Base-by-base conservation (phyloP, 768 basidiomycete species). In the Thelephora aurantiotincta region DNA sequence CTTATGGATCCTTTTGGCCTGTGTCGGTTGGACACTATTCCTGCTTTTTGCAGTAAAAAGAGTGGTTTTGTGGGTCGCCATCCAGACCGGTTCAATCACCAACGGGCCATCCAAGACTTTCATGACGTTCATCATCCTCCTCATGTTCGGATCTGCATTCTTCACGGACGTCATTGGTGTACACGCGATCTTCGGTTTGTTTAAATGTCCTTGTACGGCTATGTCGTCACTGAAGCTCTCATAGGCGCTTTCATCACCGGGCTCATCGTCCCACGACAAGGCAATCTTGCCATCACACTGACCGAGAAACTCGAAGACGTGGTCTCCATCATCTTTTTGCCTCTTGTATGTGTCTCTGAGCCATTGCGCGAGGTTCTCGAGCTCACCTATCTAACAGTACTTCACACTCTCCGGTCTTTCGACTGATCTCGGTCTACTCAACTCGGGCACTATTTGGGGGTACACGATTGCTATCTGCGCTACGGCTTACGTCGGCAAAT, bases 231-330 rank as follows among this genome's bases (percentile, higher is more conserved):
- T 16, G 14, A 16, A 41, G 16, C 38, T 7, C 11, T 41, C 38
- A 26, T n/a, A 82, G 80, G 80, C 44, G 89, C 87, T 0, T 94
- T 96, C 68, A 58, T 94, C 11, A 76, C 78, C 1, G 92, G 84
- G 1, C 60, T 86, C 41, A 74, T 83, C 48, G 81, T 97, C 6
- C 94, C 96, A 2, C 78, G 90, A 23, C 83, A 92, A 56, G 87
- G 88, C 2, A 84, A 84, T 2, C 78, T 99, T 33, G 78, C 84
- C 0, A 87, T 92, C 45, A 71, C 80, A 0, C 66, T 98, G n/a
- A 91, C 88, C 0, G 89, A 94, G 56, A 97, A 94, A 58, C 67
- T 98, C n/a, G 96, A 99, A 65, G 94, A 97, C 64, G 80, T 94
- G 74, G 86, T 93, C 2, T 66, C 86, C 0, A 82, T 93, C 50